Evolutionary conservation across 1,139 yeast genomes (phyloP).

Genomic region (Suzukiozyma palmioleophila): DNA sequence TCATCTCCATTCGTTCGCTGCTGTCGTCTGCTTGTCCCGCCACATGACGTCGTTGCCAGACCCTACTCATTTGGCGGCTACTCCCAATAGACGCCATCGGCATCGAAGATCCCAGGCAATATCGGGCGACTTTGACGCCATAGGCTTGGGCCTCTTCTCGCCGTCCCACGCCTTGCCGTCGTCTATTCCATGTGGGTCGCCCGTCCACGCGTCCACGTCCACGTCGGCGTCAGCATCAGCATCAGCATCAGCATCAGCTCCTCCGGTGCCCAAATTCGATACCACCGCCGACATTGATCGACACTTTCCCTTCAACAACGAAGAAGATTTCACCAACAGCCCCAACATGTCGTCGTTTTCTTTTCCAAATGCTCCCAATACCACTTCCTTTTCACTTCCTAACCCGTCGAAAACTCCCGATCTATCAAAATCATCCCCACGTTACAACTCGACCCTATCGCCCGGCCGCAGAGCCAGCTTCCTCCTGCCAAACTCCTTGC

Average conservation of each 20-base stretch:
- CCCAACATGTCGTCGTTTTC: conserved; percentile 20
- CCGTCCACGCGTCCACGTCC: conserved; percentile 1
- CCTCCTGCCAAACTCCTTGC: conserved; percentile 16
- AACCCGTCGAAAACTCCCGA: conserved; percentile 48
- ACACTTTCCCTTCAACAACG: conserved; percentile 30
- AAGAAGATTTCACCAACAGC: conserved; percentile 30
- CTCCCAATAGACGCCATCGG: conserved; percentile 47
- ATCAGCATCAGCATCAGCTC: conserved; percentile 5
- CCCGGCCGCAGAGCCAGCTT: conserved; percentile 6
- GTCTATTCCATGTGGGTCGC: neutral
- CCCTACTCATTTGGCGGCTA: conserved; percentile 4
- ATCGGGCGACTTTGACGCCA: conserved; percentile 64
- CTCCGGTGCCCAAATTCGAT: neutral
- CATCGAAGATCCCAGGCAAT: conserved; percentile 72
- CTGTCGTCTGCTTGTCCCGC: too few relatives aligned
- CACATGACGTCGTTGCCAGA: conserved; percentile 2
- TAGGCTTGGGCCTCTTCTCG: conserved; percentile 37
- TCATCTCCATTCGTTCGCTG: too few relatives aligned
- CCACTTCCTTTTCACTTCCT: conserved; percentile 49
- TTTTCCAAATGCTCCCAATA: conserved; percentile 32
- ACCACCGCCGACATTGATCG: conserved; percentile 18
- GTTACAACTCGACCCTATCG: conserved; percentile 4
- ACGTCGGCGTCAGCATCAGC: neutral
- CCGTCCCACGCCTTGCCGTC: conserved; percentile 14
- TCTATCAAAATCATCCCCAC: conserved; percentile 22